Conservation (phyloP, 371 early-diverging fungal species). For the Lichtheimia hyalospora region DNA sequence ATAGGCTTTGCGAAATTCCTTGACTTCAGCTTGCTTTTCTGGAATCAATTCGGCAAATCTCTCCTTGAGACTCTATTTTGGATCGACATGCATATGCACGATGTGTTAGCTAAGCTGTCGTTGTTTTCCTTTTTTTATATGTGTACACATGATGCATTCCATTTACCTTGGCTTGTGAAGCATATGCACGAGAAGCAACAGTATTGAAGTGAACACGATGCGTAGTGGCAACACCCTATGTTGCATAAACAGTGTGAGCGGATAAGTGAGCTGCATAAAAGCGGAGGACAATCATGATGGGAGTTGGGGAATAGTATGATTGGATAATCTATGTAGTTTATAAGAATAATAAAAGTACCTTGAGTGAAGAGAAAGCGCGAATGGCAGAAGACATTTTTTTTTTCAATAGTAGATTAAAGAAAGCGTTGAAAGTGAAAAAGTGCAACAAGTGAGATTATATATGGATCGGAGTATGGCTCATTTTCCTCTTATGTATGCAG, state of each 20-base stretch:
- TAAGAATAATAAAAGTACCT: constrained; percentile 17
- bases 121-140: too few species aligned
- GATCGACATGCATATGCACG: not conserved
- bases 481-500: too few species aligned
- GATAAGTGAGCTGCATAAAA: too few species aligned
- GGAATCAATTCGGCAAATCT: constrained; percentile 92
- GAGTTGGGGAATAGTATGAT: not conserved
- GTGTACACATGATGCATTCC: too few species aligned
- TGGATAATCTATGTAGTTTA: too few species aligned
- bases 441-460: too few species aligned
- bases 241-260: not conserved
- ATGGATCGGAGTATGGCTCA: too few species aligned
- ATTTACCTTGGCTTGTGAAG: constrained; percentile 44
- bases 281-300: not conserved
- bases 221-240: constrained; percentile 24
- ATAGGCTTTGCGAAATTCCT: constrained; percentile 87
- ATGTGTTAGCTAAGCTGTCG: constrained; percentile 2
- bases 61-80: constrained; percentile 82
- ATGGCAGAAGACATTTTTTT: constrained; percentile 33
- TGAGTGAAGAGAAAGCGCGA: constrained; percentile 41
- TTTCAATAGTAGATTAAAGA: not conserved
- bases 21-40: constrained; percentile 91
- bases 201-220: constrained; percentile 24
- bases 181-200: constrained; percentile 37
- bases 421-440: not conserved